Percentiles rank a stretch among this genome's conserved stretches.
phyloP scores from a whole-genome alignment of 495 filamentous ascomycete genomes.

The Parachaetomium inaequale region DNA sequence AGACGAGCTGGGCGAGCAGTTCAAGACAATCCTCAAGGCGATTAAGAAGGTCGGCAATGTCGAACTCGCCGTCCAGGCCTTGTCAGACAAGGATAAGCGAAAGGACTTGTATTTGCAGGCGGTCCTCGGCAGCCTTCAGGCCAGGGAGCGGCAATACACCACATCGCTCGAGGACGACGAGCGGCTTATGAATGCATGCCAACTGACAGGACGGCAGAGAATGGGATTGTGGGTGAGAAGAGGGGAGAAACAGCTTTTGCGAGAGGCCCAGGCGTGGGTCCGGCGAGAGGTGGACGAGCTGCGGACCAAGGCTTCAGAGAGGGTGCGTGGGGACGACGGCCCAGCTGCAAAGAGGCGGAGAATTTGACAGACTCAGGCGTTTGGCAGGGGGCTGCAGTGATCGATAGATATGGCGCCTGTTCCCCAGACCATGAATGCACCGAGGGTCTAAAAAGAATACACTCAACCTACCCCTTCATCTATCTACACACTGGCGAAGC shows the following conservation, averaged over 20 bases:
- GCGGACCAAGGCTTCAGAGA: background rate
- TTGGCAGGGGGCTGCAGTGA: background rate
- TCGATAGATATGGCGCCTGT: background rate
- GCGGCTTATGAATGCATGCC: slow-evolving; percentile 39
- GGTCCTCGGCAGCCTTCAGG: slow-evolving; percentile 41
- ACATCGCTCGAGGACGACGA: slow-evolving; percentile 63
- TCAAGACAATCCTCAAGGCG: slow-evolving; percentile 41
- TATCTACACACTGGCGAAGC: background rate
- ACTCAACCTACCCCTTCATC: background rate
- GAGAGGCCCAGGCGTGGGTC: slow-evolving; percentile 39
- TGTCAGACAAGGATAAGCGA: slow-evolving; percentile 40
- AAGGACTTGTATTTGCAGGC: slow-evolving; percentile 38
- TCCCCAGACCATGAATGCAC: background rate
- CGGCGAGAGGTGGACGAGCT: slow-evolving; percentile 14
- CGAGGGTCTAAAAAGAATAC: background rate
- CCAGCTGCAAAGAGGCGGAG: slow-evolving; percentile 26
- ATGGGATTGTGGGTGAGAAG: slow-evolving; percentile 75
- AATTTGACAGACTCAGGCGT: slow-evolving; percentile 6
- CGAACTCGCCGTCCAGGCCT: slow-evolving; percentile 17
- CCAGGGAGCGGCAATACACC: slow-evolving; percentile 53
- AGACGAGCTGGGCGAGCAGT: slow-evolving; percentile 38
- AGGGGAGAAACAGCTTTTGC: slow-evolving; percentile 74
- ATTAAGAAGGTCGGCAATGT: slow-evolving; percentile 36
- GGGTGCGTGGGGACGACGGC: slow-evolving; percentile 11
- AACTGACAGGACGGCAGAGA: slow-evolving; percentile 36